Evolutionary conservation across 2,329 filamentous ascomycete genomes (phyloP).

Genomic region (Pseudopyrenochaeta lycopersici): DNA sequence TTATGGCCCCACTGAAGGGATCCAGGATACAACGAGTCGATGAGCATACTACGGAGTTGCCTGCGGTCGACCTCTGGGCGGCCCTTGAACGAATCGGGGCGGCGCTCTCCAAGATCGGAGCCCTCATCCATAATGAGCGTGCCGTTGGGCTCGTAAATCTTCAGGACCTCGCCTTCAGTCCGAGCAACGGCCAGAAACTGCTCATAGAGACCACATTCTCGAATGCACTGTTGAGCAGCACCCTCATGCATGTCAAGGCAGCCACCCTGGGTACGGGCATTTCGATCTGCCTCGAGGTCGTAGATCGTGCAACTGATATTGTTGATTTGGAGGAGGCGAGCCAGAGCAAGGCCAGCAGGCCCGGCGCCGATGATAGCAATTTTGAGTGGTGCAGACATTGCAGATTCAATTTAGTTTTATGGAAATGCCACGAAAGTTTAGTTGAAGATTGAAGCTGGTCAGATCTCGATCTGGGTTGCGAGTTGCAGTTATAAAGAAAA

Average conservation of each 20-base stretch:
- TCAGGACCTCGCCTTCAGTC: conserved; percentile 51
- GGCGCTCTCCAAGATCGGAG: conserved; percentile 2
- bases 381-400: neutral
- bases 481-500: neutral
- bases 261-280: conserved; percentile 44
- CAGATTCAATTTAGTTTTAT: neutral
- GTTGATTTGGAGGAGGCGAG: conserved; percentile 59
- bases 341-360: conserved; percentile 58
- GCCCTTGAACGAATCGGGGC: conserved; percentile 8
- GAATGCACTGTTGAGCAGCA: conserved; percentile 60
- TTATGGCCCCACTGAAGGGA: conserved; percentile 24
- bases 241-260: conserved; percentile 62
- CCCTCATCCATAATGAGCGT: conserved; percentile 20
- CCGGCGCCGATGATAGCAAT: conserved; percentile 25
- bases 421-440: neutral
- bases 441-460: neutral
- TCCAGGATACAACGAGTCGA: conserved; percentile 37
- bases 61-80: conserved; percentile 30
- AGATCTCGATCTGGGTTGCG: neutral
- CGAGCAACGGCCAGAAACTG: conserved; percentile 54
- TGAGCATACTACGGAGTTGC: conserved; percentile 21
- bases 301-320: conserved; percentile 59
- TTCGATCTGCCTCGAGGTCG: conserved; percentile 36
- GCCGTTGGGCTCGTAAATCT: conserved; percentile 45
- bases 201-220: conserved; percentile 57